Conservation (phyloP, 2,329 filamentous ascomycete species). For the Arthroderma sp. region DNA sequence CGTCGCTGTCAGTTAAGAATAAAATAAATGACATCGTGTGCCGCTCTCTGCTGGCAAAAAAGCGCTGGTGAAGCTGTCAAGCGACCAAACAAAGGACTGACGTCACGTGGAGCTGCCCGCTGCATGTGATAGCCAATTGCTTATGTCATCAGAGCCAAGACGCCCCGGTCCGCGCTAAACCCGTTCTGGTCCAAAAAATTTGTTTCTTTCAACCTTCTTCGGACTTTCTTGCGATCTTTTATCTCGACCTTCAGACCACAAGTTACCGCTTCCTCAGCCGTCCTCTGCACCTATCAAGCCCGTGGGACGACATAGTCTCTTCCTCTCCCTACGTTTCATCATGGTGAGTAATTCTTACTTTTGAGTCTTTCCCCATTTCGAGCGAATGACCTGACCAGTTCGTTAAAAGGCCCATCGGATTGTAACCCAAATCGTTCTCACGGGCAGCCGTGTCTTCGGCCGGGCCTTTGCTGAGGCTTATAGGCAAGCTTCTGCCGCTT, state of each 20-base stretch:
- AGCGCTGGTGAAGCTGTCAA: too few relatives aligned
- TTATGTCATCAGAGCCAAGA: slow-evolving; percentile 2
- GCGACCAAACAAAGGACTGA: neutral
- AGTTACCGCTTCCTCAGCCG: neutral
- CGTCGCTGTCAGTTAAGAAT: too few relatives aligned
- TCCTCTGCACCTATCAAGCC: neutral
- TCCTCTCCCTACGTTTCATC: neutral
- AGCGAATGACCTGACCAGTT: neutral
- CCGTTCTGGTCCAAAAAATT: slow-evolving; percentile 8
- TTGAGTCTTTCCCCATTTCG: neutral
- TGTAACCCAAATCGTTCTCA: slow-evolving; percentile 83
- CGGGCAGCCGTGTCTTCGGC: slow-evolving; percentile 80
- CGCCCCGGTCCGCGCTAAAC: slow-evolving; percentile 5
- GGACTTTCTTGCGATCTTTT: neutral
- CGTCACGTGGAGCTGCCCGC: slow-evolving; percentile 3
- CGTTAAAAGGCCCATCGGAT: slow-evolving; percentile 69
- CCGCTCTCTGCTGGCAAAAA: too few relatives aligned
- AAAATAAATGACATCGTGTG: too few relatives aligned
- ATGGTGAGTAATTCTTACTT: slow-evolving; percentile 2
- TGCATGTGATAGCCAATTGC: neutral
- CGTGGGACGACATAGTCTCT: neutral
- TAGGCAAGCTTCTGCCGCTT: slow-evolving; percentile 81
- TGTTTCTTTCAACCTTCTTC: slow-evolving; percentile 3
- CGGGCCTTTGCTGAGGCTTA: slow-evolving; percentile 90
- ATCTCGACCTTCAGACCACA: too few relatives aligned